A percentile compares a stretch with the other conserved stretches of the same genome.
These are phyloP conservation scores for Aspergillus luchuensis DNA, from an alignment of 2,329 filamentous ascomycete genomes.

Conservation along the genomic window DNA sequence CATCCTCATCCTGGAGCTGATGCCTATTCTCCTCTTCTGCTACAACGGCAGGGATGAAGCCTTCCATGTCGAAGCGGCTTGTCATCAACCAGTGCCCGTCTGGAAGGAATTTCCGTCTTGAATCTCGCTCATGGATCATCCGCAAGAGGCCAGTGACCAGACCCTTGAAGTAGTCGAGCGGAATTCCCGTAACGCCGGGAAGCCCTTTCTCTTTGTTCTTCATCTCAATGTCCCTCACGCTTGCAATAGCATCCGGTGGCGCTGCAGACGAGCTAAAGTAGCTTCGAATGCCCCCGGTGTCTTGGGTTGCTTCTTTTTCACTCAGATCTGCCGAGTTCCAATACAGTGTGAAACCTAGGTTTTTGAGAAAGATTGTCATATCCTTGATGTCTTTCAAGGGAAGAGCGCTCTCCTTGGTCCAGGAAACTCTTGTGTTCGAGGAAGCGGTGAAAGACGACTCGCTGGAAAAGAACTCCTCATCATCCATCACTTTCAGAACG, in stretches of 20 bases:
- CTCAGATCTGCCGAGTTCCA: slow-evolving; percentile 73
- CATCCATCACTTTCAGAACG: slow-evolving; percentile 87
- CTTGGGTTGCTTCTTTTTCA: slow-evolving; percentile 42
- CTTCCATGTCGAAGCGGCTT: slow-evolving; percentile 79
- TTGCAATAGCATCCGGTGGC: slow-evolving; percentile 25
- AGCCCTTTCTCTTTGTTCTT: slow-evolving; percentile 52
- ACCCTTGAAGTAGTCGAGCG: slow-evolving; percentile 75
- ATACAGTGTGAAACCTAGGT: slow-evolving; percentile 84
- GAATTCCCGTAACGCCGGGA: slow-evolving; percentile 69
- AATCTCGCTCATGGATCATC: slow-evolving; percentile 92
- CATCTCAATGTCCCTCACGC: slow-evolving; percentile 38
- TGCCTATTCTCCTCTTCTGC: slow-evolving; percentile 79
- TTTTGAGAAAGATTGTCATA: slow-evolving; percentile 83
- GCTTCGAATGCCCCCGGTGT: slow-evolving; percentile 47
- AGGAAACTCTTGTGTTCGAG: slow-evolving; percentile 54
- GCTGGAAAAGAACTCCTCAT: slow-evolving; percentile 86
- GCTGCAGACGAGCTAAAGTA: slow-evolving; percentile 45
- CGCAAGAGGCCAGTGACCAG: slow-evolving; percentile 77
- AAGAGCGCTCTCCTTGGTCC: slow-evolving; percentile 67
- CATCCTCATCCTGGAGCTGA: slow-evolving; percentile 65
- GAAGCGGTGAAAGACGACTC: slow-evolving; percentile 49
- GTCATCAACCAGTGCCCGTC: slow-evolving; percentile 94
- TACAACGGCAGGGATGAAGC: slow-evolving; percentile 84
- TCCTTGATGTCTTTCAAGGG: slow-evolving; percentile 69
- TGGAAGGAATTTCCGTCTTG: slow-evolving; percentile 79